A percentile compares a stretch with the other conserved stretches of the same genome.
phyloP scores from a whole-genome alignment of 139 green algal species.

The Chlamydomonas schloesseri region DNA sequence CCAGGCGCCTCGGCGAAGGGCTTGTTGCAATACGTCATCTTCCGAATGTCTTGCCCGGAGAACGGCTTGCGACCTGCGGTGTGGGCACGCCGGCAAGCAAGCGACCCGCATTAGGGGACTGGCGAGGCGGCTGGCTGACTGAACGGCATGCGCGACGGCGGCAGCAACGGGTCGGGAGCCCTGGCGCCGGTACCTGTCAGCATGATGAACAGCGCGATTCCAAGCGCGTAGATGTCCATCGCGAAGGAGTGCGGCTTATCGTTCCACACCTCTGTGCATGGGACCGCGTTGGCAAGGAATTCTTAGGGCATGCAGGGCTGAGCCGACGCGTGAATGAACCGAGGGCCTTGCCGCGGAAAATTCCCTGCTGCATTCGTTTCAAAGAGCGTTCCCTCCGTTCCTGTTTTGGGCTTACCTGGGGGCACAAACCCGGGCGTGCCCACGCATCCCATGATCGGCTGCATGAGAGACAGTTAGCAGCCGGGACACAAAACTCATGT shows the following conservation, averaged over 20 bases:
- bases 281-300: too few relatives aligned
- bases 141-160: too few relatives aligned
- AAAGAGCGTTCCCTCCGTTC: too few relatives aligned
- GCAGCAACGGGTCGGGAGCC: too few relatives aligned
- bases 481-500: too few relatives aligned
- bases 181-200: not conserved
- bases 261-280: constrained; percentile 22
- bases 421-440: not conserved
- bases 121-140: not conserved
- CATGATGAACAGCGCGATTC: constrained; percentile 65
- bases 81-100: not conserved
- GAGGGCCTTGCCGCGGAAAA: too few relatives aligned
- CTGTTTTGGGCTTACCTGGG: not conserved
- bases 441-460: not conserved
- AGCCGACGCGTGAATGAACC: too few relatives aligned
- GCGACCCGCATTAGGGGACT: not conserved
- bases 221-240: constrained; percentile 44
- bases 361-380: too few relatives aligned
- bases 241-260: constrained; percentile 17
- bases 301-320: too few relatives aligned
- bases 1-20: constrained; percentile 38
- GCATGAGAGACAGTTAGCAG: not conserved
- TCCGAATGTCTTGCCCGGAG: constrained; percentile 7
- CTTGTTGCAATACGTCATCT: constrained; percentile 51
- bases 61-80: constrained; percentile 23